Percentiles rank a stretch among this genome's conserved stretches.
phyloP scores from a whole-genome alignment of 225 moss, liverwort and hornwort genomes.

The Polytrichum commune region DNA sequence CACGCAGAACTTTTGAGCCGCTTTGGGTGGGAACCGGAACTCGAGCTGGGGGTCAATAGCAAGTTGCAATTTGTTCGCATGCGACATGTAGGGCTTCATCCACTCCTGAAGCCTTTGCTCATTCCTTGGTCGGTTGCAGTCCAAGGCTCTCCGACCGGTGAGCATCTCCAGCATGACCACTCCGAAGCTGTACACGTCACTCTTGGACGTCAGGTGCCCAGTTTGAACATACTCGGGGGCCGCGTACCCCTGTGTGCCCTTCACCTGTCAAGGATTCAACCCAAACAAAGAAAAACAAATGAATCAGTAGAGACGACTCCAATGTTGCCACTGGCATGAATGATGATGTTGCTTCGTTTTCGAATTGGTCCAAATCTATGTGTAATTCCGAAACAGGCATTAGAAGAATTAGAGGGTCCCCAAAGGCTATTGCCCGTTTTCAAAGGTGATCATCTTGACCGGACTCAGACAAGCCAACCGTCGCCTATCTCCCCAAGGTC shows the following conservation, averaged over 20 bases:
- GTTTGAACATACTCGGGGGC: slow-evolving; percentile 24
- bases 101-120: slow-evolving; percentile 23
- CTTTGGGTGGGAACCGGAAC: slow-evolving; percentile 4
- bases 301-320: no score
- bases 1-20: slow-evolving; percentile 5
- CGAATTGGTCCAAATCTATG: no score
- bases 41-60: slow-evolving; percentile 17
- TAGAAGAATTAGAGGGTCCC: no score
- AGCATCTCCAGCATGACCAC: slow-evolving; percentile 33
- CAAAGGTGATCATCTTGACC: no score
- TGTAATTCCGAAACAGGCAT: no score
- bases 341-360: no score
- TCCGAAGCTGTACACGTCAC: slow-evolving; percentile 44
- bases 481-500: no score
- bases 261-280: neutral
- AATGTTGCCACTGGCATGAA: no score
- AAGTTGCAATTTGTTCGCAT: slow-evolving; percentile 1
- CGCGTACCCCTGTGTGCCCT: slow-evolving; percentile 17
- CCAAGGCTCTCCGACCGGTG: slow-evolving; percentile 24
- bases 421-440: no score
- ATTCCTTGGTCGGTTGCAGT: slow-evolving; percentile 6
- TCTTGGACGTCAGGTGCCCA: slow-evolving; percentile 19
- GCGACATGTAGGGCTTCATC: slow-evolving; percentile 23
- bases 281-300: no score
- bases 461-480: no score